Base-by-base conservation (phyloP, 192 early-diverging fungal genomes). In the Thamnidium elegans region DNA sequence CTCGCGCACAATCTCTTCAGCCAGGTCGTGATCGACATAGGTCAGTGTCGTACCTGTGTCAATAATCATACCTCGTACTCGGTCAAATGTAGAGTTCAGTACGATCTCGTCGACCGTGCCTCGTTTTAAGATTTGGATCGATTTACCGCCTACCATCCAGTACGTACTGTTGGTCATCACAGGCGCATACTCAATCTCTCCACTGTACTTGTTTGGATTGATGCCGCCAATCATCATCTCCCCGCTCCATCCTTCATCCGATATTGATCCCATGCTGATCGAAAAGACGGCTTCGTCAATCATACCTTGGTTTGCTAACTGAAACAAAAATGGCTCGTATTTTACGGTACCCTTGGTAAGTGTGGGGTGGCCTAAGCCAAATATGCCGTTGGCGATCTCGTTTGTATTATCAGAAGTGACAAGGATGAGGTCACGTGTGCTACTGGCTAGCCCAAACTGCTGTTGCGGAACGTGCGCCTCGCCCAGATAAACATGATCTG, bases 181-280 rank as follows among this genome's bases (percentile, higher is more conserved):
- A 8, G 70, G 64, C 1, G 67, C 55, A 65, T 80, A 82, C 43
- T 55, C 74, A 52, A 82, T 71, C 13, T 58, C 15, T 7, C 81
- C 83, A n/a, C 26, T 26, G 26, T 39, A 67, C 70, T 43, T 66
- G 72, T 46, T 77, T 76, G 20, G 20, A 66, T 80, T 79, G 43
- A 71, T 47, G 19, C 80, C 81, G 36, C 77, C 78, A 43, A 84
- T 62, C 10, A 63, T 20, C 15, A 84, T 65, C 46, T 78, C 69
- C 10, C 79, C 81, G 15, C 62, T 26, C 62, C 63, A 65, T 2
- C 62, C 69, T 17, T 21, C 21, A 9, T 56, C 17, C 1, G 42
- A 21, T 4, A 51, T 19, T 6, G 36, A 43, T 4, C 50, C 26
- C 69, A 70, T 65, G 14, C 55, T 36, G 14, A 70, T 34, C 7